Evolutionary conservation across 352 stramenopile species (phyloP), one percentile per base, ranked within the genome.

Genomic region (Globisporangium heterothallicum): DNA sequence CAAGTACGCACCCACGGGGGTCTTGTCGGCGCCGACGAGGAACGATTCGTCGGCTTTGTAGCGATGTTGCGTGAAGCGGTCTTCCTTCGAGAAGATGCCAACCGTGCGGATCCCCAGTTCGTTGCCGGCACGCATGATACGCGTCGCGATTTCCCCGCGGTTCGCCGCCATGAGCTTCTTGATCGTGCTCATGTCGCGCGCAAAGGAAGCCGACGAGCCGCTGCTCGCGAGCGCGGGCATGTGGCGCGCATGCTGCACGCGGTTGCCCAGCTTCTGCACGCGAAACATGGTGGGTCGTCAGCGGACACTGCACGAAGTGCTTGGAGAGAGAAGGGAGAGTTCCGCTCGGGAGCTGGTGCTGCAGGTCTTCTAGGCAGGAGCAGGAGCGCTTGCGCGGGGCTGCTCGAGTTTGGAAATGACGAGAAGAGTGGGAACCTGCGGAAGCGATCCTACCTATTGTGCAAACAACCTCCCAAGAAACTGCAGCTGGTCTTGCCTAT

Each of bases 161-260:
- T 99, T 99, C 29, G 96, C 96, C 8, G 94, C 94, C 82, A 99
- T 86, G 42, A 99, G 66, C 66, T 98, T 99, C 49, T 93, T 94
- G 73, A 99, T 92, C 34, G 70, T 83, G 64, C 74, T 79, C 53
- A 74, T 72, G 59, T 86, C 70, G 46, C 77, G 77, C 50, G 64
- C 66, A 56, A 70, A 58, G 27, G 25, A 24, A 51, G 51, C 45
- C 47, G 51, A 41, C 43, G 21, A 35, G 42, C 19, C 43, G 44
- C 12, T 42, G 53, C n/a, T n/a, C n/a, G n/a, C n/a, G n/a, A n/a
- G n/a, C n/a, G n/a, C n/a, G n/a, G n/a, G 32, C 32, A 10, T 10
- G 6, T 16, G 32, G 12, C 1, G 32, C 32, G 27, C 58, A 25
- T 24, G 40, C 32, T 59, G 52, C 51, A 46, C 36, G 53, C 55